Evolutionary conservation across 345 rosid species (phyloP), one percentile per base, ranked within the genome.

Genomic region (Ailanthus altissimus): DNA sequence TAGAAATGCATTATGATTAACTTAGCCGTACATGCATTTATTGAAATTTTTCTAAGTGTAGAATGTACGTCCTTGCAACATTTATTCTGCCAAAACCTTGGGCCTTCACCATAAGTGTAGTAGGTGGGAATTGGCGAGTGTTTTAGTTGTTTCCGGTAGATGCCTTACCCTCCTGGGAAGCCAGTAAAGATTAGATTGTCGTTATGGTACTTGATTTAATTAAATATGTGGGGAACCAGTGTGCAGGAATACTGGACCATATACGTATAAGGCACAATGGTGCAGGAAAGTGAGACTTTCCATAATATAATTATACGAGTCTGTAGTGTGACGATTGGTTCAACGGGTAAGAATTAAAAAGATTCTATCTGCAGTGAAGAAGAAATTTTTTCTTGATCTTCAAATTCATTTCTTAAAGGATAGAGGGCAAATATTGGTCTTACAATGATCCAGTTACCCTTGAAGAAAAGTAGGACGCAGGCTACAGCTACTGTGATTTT

Each of bases 51-150:
- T 32, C 6, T 10, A 0, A 9, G 20, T 46, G n/a, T 70, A 12
- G 6, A 0, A 25, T 66, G 26, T 11, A 25, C 9, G 28, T 5
- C n/a, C 13, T 67, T 53, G 16, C 59, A 69, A 28, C 26, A 49
- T 50, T 69, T 25, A 50, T 54, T 16, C 45, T n/a, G 47, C 28
- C 21, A 73, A 43, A 32, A 45, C 4, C 42, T 0, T 58, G 6
- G 21, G n/a, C 53, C 26, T 69, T 69, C 8, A 46, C 2, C 20
- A 58, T 61, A 25, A 45, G 9, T n/a, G 47, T 10, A 3, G 68
- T 45, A 65, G 68, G 50, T 78, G 61, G n/a, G 23, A 66, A 74
- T 56, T 79, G 73, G 16, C 40, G 49, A 79, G 28, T 59, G 64
- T 11, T 28, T 70, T 50, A 61, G 18, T 26, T 32, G n/a, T 40